Conservation (phyloP, 164 flowering plant species). For the Tetrastigma voinierianum region DNA sequence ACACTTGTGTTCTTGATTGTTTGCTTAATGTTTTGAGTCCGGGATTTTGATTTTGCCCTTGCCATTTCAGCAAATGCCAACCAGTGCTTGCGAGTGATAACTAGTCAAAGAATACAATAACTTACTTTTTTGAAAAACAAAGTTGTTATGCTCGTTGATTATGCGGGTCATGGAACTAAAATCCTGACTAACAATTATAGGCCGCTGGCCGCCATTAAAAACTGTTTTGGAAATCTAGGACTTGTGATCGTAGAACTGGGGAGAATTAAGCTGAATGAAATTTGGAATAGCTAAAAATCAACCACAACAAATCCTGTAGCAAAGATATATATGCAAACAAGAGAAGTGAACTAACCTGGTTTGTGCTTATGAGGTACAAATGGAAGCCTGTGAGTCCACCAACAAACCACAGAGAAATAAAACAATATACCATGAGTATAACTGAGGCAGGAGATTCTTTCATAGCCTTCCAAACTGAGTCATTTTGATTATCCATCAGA, state of each 20-base stretch:
- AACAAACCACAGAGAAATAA: conserved; percentile 88
- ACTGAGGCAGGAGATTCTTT: conserved; percentile 86
- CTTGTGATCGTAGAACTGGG: neutral
- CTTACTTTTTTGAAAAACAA: neutral
- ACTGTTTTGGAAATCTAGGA: neutral
- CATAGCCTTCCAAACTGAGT: conserved; percentile 88
- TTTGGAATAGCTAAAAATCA: neutral
- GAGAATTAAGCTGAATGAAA: neutral
- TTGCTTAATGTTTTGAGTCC: too few species aligned
- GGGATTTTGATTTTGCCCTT: too few species aligned
- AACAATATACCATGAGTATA: conserved; percentile 80
- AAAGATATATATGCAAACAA: neutral
- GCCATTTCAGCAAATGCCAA: too few species aligned
- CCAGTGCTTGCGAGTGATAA: too few species aligned
- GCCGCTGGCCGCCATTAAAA: too few species aligned
- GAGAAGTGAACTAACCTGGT: conserved; percentile 63
- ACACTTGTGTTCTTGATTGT: too few species aligned
- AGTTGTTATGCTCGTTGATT: neutral
- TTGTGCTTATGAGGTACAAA: conserved; percentile 80
- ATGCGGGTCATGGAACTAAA: neutral
- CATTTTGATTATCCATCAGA: conserved; percentile 63
- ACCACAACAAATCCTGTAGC: neutral
- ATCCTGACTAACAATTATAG: neutral
- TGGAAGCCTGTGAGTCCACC: conserved; percentile 97
- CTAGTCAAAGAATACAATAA: too few species aligned